Base-by-base conservation (phyloP, 345 rosid genomes). In the Corchorus capsularis region DNA sequence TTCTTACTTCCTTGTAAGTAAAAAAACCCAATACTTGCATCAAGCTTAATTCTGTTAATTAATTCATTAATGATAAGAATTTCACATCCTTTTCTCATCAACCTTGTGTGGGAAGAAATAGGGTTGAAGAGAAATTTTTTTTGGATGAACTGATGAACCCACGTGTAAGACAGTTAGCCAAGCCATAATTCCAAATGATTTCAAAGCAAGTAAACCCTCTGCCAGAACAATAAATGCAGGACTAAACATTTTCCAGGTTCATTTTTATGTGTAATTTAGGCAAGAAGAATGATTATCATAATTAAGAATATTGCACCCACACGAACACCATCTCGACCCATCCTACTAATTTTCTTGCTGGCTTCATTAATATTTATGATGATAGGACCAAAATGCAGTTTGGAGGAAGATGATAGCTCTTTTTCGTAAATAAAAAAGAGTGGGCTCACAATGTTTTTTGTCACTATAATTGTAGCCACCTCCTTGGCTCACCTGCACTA, bases 401-500 rank as follows among this genome's bases (percentile, higher is more conserved):
- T 54, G 59, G 59, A 53, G 56, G 4, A 53, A 16, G 27, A 27
- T 27, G 27, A 27, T 27, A 27, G 27, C 27, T 27, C 27, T 27
- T 27, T 27, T 27, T 27, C 27, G 27, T 27, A 27, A 27, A 27
- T 27, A 27, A 27, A 27, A 27, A 45, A 8, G 47, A 45, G 47
- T 69, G 73, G 73, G 73, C 45, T 69, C 60, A 34, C 27, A 3
- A 69, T 69, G 61, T 53, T 69, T 69, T 16, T 4, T 69, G 46
- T 35, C 19, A 69, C 73, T 34, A 69, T 69, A 35, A 69, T 69
- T 69, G 61, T 34, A 69, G 73, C 69, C 71, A 63, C 69, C 61
- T 41, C 60, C 52, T 47, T 71, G 61, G 63, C 69, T 62, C 49
- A 19, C 76, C 73, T 75, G 63, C 73, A 16, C 77, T 64, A 71